Conservation (phyloP, 2,329 filamentous ascomycete species). For the Fusarium kyushuense region DNA sequence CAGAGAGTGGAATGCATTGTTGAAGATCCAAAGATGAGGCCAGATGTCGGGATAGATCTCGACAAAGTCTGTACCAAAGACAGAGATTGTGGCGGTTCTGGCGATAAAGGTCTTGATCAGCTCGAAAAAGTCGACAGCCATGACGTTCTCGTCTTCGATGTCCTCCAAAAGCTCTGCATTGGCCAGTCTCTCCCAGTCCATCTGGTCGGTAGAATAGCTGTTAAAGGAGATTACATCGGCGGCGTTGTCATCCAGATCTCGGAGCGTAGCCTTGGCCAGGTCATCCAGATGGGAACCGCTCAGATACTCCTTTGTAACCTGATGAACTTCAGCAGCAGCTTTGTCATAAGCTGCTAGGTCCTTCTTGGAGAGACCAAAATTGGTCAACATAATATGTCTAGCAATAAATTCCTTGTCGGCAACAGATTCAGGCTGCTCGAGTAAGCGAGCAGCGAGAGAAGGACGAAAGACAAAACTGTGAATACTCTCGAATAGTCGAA, state of each 20-base stretch:
- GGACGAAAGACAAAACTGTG: constrained; percentile 54
- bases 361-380: constrained; percentile 51
- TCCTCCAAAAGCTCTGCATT: constrained; percentile 50
- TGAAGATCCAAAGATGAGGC: constrained; percentile 54
- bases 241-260: constrained; percentile 48
- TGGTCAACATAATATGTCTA: constrained; percentile 47
- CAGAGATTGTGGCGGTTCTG: constrained; percentile 50
- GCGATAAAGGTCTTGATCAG: constrained; percentile 54
- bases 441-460: constrained; percentile 45
- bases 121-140: constrained; percentile 52
- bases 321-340: constrained; percentile 47
- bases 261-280: constrained; percentile 36
- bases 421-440: constrained; percentile 47
- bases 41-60: constrained; percentile 57
- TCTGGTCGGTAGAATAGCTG: constrained; percentile 53
- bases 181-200: constrained; percentile 55
- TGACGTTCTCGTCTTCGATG: constrained; percentile 40
- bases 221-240: constrained; percentile 56
- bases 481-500: constrained; percentile 50
- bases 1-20: constrained; percentile 51
- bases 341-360: constrained; percentile 51
- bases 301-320: constrained; percentile 46
- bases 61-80: constrained; percentile 58
- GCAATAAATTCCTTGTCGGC: constrained; percentile 47
- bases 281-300: constrained; percentile 44